A percentile compares a stretch with the other conserved stretches of the same genome.
These are phyloP conservation scores for Coemansia sp. DNA, from an alignment of 192 early-diverging fungal species.

Conservation along the genomic window DNA sequence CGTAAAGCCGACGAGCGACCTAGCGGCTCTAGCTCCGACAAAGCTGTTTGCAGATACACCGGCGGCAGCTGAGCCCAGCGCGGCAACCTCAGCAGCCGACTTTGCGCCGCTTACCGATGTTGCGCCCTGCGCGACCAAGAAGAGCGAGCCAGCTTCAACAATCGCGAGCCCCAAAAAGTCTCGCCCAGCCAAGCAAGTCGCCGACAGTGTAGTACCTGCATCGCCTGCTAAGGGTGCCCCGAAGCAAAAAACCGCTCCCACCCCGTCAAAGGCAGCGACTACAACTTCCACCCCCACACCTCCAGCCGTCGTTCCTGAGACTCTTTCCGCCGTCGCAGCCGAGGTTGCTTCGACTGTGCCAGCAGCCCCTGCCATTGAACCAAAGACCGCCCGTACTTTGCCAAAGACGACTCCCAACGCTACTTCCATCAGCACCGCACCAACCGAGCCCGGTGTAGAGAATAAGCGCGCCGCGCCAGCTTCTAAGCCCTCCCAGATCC, in stretches of 20 bases:
- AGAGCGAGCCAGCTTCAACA: background rate
- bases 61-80: background rate
- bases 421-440: too few relatives aligned
- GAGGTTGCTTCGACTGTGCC: background rate
- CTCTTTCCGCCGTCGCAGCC: background rate
- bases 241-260: background rate
- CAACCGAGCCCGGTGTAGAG: background rate
- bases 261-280: background rate
- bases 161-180: background rate
- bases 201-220: background rate
- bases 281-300: background rate
- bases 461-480: background rate
- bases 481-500: conserved; percentile 13
- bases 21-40: conserved; percentile 6
- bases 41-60: conserved; percentile 17
- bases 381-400: background rate
- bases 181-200: background rate
- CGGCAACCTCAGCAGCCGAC: background rate
- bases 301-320: background rate
- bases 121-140: background rate
- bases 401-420: background rate
- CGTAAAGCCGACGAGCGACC: background rate
- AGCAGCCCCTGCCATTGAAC: background rate
- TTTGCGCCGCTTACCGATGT: conserved; percentile 12
- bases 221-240: background rate